Conservation (phyloP, 129 eudicot species). For the Scalesia atractyloides region DNA sequence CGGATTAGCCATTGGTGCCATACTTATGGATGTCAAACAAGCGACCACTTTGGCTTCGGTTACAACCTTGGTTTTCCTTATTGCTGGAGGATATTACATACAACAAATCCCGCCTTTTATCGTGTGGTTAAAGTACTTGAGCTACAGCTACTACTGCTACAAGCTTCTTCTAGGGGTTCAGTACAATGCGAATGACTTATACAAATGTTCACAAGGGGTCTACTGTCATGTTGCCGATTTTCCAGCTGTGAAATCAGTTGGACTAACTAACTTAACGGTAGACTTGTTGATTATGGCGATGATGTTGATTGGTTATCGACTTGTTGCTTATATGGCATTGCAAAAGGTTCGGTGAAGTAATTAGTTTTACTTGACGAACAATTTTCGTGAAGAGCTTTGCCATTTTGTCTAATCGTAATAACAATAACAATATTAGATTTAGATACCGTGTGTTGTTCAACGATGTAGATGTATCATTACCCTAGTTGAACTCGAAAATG, state of each 20-base stretch:
- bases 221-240: slow-evolving; percentile 77
- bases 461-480: slow-evolving; percentile 41
- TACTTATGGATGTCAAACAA: slow-evolving; percentile 95
- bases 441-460: slow-evolving; percentile 36
- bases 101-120: slow-evolving; percentile 91
- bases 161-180: slow-evolving; percentile 94
- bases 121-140: slow-evolving; percentile 87
- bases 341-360: slow-evolving; percentile 58
- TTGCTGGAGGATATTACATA: slow-evolving; percentile 95
- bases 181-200: slow-evolving; percentile 62
- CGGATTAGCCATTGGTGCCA: slow-evolving; percentile 89
- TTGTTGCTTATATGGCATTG: slow-evolving; percentile 88
- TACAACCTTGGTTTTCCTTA: slow-evolving; percentile 87
- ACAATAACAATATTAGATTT: slow-evolving; percentile 31
- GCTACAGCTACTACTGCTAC: slow-evolving; percentile 97
- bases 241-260: slow-evolving; percentile 80
- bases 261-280: slow-evolving; percentile 57
- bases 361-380: neutral
- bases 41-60: slow-evolving; percentile 97
- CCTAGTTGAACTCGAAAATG: neutral
- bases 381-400: slow-evolving; percentile 43
- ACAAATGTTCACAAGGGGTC: slow-evolving; percentile 73
- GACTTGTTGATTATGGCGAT: slow-evolving; percentile 71
- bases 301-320: slow-evolving; percentile 88
- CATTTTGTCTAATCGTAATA: slow-evolving; percentile 30